These are phyloP conservation scores for Ustilago crameri DNA, from an alignment of 1,284 basidiomycete species.

Conservation along the genomic window DNA sequence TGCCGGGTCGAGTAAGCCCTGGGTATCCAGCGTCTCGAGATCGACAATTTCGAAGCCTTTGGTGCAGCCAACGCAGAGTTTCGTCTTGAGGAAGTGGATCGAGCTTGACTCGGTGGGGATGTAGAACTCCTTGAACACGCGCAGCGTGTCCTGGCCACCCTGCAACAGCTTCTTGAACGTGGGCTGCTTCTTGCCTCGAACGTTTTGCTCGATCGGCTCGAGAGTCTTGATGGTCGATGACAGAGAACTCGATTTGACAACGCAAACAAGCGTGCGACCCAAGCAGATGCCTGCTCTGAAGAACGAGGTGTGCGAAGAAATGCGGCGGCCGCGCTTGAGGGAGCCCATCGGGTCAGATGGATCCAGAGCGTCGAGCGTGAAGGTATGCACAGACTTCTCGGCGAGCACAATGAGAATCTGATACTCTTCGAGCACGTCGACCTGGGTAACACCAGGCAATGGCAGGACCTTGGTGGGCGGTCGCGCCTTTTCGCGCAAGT, in stretches of 20 bases:
- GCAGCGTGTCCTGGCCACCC: slow-evolving; percentile 92
- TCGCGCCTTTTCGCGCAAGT: slow-evolving; percentile 78
- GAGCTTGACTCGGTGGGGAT: slow-evolving; percentile 97
- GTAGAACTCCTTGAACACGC: slow-evolving; percentile 95
- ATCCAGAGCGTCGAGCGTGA: slow-evolving; percentile 92
- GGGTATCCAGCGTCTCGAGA: slow-evolving; percentile 94
- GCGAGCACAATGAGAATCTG: slow-evolving; percentile 89
- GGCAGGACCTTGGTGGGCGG: slow-evolving; percentile 87
- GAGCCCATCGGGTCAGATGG: slow-evolving; percentile 88
- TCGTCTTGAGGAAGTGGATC: slow-evolving; percentile 97
- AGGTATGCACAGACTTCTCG: slow-evolving; percentile 93
- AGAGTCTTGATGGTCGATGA: slow-evolving; percentile 98
- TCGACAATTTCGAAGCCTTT: slow-evolving; percentile 99
- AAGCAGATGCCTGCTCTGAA: slow-evolving; percentile 96
- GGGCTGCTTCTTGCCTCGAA: slow-evolving; percentile 81
- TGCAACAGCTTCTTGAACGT: slow-evolving; percentile 89
- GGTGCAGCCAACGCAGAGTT: slow-evolving; percentile 95
- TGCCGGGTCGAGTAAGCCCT: slow-evolving; percentile 91
- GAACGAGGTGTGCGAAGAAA: slow-evolving; percentile 95
- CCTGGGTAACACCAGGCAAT: slow-evolving; percentile 88
- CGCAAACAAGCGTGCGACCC: slow-evolving; percentile 92
- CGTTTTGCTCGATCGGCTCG: slow-evolving; percentile 91
- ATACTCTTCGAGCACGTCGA: slow-evolving; percentile 96
- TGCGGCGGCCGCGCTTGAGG: slow-evolving; percentile 90
- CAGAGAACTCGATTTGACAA: slow-evolving; percentile 93